Base-by-base conservation (phyloP, 768 basidiomycete species). In the Agaricus blazei region DNA sequence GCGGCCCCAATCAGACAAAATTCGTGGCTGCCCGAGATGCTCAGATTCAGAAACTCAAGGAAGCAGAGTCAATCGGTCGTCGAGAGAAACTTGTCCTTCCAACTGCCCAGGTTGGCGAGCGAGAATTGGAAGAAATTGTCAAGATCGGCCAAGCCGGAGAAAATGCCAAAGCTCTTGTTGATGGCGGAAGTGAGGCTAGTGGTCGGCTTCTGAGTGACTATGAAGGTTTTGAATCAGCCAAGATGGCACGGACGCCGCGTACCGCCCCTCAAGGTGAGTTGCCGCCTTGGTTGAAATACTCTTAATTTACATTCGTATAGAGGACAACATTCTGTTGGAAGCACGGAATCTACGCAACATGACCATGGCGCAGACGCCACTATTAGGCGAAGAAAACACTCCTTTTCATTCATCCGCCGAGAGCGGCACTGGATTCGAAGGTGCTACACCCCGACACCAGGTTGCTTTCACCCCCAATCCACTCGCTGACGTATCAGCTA, bases 1-100 rank as follows among this genome's bases (percentile, higher is more conserved):
- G 71, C 9, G 68, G 79, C 5, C 75, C 76, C 8, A 85, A 90
- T 59, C 88, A 95, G 67, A 92, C 93, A 29, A 96, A 97, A 67
- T 99, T 99, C 63, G 82, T 98, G 43, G 87, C 95, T n/a, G 93
- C 94, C 5, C 84, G 96, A 54, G 95, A 98, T 66, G 94, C 94
- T 1, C 96, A 99, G 68, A 98, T 98, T 61, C 93, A 97, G 68
- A 94, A 95, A 69, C 75, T 98, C 55, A 97, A 97, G 70, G 97
- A 99, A 69, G 95, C 95, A 19, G 94, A 98, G 68, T 93, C 90
- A 51, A 94, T 98, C 55, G 90, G 93, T 26, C 81, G 93, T 60
- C 72, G 97, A 60, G 73, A 92, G 61, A 91, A 90, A 69, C 75
- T 99, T 28, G 81, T 82, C 52, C 76, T 99, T 12, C 97, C 97